A percentile compares a stretch with the other conserved stretches of the same genome.
phyloP scores from a whole-genome alignment of 371 early-diverging fungal species.

The Mucor circinelloides region DNA sequence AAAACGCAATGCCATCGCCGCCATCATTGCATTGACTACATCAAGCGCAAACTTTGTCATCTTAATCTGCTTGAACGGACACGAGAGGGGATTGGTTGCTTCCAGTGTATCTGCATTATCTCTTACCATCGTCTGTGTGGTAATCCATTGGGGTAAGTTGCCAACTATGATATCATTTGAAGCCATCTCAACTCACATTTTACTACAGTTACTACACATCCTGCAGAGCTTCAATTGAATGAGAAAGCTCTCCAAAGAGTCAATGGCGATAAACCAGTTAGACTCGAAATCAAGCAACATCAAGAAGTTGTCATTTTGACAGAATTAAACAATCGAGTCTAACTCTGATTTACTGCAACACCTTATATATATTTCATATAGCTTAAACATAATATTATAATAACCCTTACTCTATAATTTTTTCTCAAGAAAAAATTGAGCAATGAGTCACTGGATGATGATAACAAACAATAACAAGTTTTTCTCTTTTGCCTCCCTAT shows the following conservation, averaged over 20 bases:
- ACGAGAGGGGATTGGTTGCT: conserved; percentile 44
- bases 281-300: conserved; percentile 50
- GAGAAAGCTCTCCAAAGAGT: conserved; percentile 31
- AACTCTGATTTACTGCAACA: neutral
- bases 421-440: neutral
- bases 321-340: conserved; percentile 25
- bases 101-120: conserved; percentile 32
- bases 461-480: neutral
- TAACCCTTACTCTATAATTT: too few species aligned
- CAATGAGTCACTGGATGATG: neutral
- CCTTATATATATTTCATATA: too few species aligned
- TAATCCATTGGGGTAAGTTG: conserved; percentile 46
- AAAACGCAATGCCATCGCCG: conserved; percentile 47
- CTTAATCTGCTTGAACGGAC: conserved; percentile 35
- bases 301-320: conserved; percentile 52
- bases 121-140: conserved; percentile 31
- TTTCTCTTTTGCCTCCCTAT: neutral
- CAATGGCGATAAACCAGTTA: conserved; percentile 47
- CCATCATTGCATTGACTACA: conserved; percentile 34
- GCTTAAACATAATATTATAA: neutral
- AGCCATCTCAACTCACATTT: neutral
- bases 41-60: conserved; percentile 44
- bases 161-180: neutral
- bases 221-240: conserved; percentile 36
- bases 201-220: conserved; percentile 40